Evolutionary conservation across 345 rosid species (phyloP).

Genomic region (Pseudoturritis turrita): DNA sequence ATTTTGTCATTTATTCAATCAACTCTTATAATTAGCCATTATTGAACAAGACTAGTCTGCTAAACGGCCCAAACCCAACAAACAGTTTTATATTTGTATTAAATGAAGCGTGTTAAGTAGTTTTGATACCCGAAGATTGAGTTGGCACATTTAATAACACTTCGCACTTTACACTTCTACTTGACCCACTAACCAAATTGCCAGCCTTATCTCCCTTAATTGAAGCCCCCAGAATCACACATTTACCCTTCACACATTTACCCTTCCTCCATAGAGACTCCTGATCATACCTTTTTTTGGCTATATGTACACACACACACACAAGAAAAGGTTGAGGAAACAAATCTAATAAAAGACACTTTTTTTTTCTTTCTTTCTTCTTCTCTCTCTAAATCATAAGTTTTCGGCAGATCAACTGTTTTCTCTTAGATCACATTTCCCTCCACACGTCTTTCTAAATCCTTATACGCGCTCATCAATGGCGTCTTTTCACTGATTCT

Average conservation of each 20-base stretch:
- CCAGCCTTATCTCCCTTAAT: not conserved
- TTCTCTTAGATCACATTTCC: not conserved
- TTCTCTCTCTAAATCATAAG: not conserved
- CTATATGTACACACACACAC: not conserved
- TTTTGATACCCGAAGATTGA: not conserved
- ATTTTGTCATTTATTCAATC: too few relatives aligned
- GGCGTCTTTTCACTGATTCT: constrained; percentile 9
- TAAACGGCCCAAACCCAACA: too few relatives aligned
- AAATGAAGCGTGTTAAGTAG: not conserved
- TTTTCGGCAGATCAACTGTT: constrained; percentile 6
- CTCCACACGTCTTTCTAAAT: not conserved
- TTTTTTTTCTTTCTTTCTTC: not conserved
- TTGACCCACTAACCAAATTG: not conserved
- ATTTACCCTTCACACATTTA: not conserved
- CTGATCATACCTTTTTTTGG: not conserved
- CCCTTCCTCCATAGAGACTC: not conserved
- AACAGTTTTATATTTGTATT: too few relatives aligned
- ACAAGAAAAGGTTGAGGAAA: not conserved
- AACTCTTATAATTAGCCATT: too few relatives aligned
- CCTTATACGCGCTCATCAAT: constrained; percentile 26
- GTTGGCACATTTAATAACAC: not conserved
- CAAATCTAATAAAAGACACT: not conserved
- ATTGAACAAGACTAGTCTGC: not conserved
- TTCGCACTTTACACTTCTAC: not conserved
- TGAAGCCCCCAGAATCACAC: constrained; percentile 12